Conservation (phyloP, 805 yeast genomes). For the Candida nitratophila region DNA sequence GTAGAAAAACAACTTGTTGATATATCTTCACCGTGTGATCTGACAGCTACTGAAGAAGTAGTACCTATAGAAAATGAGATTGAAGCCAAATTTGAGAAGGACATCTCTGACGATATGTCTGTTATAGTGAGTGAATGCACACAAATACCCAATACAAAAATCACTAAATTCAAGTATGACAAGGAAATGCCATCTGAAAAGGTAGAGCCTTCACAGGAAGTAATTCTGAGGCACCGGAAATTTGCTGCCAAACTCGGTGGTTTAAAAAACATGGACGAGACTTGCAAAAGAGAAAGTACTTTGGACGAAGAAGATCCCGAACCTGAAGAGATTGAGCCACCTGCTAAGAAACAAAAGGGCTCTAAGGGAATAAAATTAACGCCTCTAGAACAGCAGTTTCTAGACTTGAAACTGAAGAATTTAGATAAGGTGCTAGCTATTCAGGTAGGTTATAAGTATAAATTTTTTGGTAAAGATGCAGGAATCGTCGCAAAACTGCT, state of each 20-base stretch:
- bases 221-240: too few species aligned
- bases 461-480: conserved; percentile 84
- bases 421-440: conserved; percentile 68
- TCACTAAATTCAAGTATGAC: not conserved
- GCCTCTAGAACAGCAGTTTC: conserved; percentile 75
- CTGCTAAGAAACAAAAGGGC: not conserved
- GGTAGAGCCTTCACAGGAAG: not conserved
- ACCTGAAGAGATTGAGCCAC: not conserved
- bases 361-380: conserved; percentile 35
- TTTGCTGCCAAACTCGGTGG: not conserved
- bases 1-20: too few species aligned
- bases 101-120: too few species aligned
- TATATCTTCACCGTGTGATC: too few species aligned
- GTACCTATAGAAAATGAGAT: too few species aligned
- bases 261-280: not conserved
- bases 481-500: conserved; percentile 55
- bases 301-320: conserved; percentile 1
- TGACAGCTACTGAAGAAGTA: too few species aligned
- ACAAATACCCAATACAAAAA: not conserved
- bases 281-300: not conserved
- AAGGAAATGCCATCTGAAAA: not conserved
- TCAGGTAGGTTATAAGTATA: conserved; percentile 90
- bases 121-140: too few species aligned
- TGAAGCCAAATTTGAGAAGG: too few species aligned
- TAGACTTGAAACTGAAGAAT: conserved; percentile 54